phyloP scores from a whole-genome alignment of 768 basidiomycete species.

The Scleroderma bovista region DNA sequence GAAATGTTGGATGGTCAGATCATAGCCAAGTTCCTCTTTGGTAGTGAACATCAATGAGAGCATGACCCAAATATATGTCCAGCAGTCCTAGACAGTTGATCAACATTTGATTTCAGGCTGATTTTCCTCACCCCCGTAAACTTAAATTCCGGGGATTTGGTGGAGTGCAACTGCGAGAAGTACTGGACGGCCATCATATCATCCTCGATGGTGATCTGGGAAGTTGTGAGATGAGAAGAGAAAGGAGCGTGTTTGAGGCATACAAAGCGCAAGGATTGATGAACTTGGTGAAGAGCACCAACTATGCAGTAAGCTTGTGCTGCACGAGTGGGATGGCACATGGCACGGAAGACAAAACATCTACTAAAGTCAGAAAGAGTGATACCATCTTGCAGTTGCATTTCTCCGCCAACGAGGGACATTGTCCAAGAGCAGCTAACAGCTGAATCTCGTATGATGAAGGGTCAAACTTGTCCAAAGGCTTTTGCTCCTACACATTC shows the following conservation, averaged over 20 bases:
- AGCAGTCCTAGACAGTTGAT: no score
- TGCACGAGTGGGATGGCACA: slow-evolving; percentile 37
- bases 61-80: no score
- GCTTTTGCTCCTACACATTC: slow-evolving; percentile 41
- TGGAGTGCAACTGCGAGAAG: no score
- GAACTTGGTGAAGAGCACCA: slow-evolving; percentile 85
- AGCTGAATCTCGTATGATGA: slow-evolving; percentile 79
- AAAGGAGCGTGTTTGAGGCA: slow-evolving; percentile 56
- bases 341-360: slow-evolving; percentile 14
- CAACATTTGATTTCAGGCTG: no score
- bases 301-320: slow-evolving; percentile 65
- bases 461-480: slow-evolving; percentile 60
- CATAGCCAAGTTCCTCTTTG: no score
- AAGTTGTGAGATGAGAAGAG: no score
- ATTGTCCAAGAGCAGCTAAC: slow-evolving; percentile 62
- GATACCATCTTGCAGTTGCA: slow-evolving; percentile 87
- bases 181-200: no score
- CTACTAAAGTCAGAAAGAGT: slow-evolving; percentile 59
- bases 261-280: slow-evolving; percentile 87
- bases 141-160: no score
- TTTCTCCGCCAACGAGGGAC: slow-evolving; percentile 71
- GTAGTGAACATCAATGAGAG: no score
- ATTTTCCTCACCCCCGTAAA: no score
- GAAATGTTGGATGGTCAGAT: no score
- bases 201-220: no score